Evolutionary conservation across 2,329 filamentous ascomycete species (phyloP).

Genomic region (Colletotrichum tropicicola): DNA sequence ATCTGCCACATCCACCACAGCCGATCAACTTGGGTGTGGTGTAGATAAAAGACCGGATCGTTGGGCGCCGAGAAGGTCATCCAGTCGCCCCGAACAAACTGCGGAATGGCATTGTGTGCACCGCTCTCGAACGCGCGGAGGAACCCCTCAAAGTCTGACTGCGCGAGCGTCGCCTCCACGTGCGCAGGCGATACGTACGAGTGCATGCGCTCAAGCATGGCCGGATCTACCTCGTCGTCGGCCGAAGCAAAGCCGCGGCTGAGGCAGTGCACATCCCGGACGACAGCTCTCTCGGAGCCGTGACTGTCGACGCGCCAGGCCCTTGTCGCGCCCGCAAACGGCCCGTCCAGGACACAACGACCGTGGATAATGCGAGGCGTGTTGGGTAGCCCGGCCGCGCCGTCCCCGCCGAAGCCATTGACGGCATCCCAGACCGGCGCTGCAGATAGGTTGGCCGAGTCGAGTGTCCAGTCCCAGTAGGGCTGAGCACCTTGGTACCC

Average conservation of each 20-base stretch:
- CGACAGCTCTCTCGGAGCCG: not conserved
- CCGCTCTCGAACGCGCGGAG: not conserved
- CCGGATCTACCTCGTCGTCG: not conserved
- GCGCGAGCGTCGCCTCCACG: not conserved
- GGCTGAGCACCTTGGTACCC: slow-evolving; percentile 49
- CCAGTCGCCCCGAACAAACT: not conserved
- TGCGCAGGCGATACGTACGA: not conserved
- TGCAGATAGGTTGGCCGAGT: not conserved
- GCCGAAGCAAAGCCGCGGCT: not conserved
- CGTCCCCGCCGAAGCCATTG: not conserved
- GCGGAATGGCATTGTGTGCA: not conserved
- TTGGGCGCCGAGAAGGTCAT: slow-evolving; percentile 38
- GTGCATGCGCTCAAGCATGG: not conserved
- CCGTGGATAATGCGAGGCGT: not conserved
- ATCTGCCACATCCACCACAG: slow-evolving; percentile 37
- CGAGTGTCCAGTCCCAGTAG: slow-evolving; percentile 55
- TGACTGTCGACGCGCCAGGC: not conserved
- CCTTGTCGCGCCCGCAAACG: not conserved
- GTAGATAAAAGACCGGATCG: slow-evolving; percentile 43
- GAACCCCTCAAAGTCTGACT: not conserved
- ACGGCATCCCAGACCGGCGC: not conserved
- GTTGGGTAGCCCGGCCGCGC: not conserved
- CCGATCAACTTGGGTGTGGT: slow-evolving; percentile 38
- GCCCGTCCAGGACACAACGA: not conserved
- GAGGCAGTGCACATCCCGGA: not conserved